Evolutionary conservation across 2,329 filamentous ascomycete genomes (phyloP).

Genomic region (Talaromyces atroroseus): DNA sequence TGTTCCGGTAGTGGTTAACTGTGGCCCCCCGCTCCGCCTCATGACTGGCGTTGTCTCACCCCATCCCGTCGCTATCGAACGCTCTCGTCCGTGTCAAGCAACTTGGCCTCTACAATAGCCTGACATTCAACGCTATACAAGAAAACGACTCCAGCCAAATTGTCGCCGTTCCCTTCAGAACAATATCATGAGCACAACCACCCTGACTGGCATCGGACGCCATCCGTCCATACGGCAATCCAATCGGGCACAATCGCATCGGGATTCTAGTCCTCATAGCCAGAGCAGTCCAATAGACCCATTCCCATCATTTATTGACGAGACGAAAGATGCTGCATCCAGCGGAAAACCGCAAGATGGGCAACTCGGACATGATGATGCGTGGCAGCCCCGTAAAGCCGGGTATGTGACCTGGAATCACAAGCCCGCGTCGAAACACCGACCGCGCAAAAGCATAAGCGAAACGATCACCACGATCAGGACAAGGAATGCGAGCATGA

Average conservation of each 20-base stretch:
- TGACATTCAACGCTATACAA: not conserved
- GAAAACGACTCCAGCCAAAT: not conserved
- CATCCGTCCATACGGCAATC: constrained; percentile 34
- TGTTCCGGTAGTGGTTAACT: not conserved
- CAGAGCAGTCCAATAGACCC: constrained; percentile 36
- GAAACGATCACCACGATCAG: constrained; percentile 83
- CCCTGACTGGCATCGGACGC: constrained; percentile 35
- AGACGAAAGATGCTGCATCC: constrained; percentile 24
- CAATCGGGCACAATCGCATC: constrained; percentile 28
- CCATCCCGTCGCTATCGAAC: not conserved
- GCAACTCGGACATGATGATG: constrained; percentile 40
- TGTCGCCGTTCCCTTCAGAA: not conserved
- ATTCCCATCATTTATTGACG: constrained; percentile 40
- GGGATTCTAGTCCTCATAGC: constrained; percentile 24
- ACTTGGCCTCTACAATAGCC: not conserved
- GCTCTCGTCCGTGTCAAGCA: not conserved
- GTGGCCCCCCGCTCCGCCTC: not conserved
- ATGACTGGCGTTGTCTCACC: constrained; percentile 3
- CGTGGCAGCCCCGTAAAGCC: constrained; percentile 59
- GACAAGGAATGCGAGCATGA: constrained; percentile 75
- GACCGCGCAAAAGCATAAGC: constrained; percentile 76
- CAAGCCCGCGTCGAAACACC: constrained; percentile 46
- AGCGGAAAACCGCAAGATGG: constrained; percentile 18
- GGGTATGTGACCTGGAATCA: constrained; percentile 41
- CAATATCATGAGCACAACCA: constrained; percentile 34